Evolutionary conservation across 2,329 filamentous ascomycete species (phyloP), one percentile per base, ranked within the genome.

Genomic region (Phialophora macrospora): DNA sequence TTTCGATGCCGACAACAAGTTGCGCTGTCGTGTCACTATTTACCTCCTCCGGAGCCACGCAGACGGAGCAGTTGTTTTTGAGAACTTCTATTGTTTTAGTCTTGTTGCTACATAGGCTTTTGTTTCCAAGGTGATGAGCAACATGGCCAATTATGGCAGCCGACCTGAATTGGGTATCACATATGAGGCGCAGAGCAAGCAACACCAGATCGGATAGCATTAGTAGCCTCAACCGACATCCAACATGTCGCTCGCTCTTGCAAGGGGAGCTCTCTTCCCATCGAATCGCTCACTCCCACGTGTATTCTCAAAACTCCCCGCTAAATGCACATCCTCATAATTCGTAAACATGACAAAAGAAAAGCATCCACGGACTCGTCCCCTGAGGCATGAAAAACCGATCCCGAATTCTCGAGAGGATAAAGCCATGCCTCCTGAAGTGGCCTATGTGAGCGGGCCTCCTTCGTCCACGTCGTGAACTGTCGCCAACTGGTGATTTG

Each of bases 351-450:
- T 58, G 38, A 62, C 60, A 64, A 67, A 44, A 41, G 46, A 67
- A 62, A 54, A 48, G 49, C 58, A 62, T 61, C 68, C 61, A 64
- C 63, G 26, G 32, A 60, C 55, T 64, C 58, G 59, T 70, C 64
- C 68, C 66, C 56, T 69, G 75, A 74, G 74, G 74, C 76, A 78
- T 76, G 77, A 77, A 74, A 79, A 79, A 79, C 77, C 76, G 73
- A 77, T 76, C 75, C 73, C 74, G 74, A 74, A 68, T 71, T 57
- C 69, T 73, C 75, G 75, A 75, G 77, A 77, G 77, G 77, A 81
- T 64, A 80, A 80, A 80, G 75, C 72, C 77, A 77, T 80, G 75
- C 75, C 76, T 72, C 76, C 77, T 75, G 77, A 79, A 75, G 72
- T 73, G 74, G 71, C 71, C 69, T 66, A 71, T 69, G 64, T 66